A percentile compares a stretch with the other conserved stretches of the same genome.
Evolutionary conservation across 768 basidiomycete genomes (phyloP).

Genomic region (Pisolithus microcarpus): DNA sequence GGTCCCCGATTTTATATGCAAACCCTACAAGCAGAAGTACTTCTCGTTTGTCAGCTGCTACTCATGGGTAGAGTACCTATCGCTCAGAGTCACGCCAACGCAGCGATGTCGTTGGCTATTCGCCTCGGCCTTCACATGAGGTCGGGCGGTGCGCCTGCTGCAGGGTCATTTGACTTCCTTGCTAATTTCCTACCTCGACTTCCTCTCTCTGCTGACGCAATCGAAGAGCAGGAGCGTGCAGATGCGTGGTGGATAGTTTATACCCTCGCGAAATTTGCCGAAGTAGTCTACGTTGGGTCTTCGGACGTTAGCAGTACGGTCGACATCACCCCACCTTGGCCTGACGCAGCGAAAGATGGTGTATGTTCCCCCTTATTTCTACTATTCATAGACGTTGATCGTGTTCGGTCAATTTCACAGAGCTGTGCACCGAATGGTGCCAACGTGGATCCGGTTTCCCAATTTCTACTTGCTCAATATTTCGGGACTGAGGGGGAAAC

Average conservation of each 20-base stretch:
- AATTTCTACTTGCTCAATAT: constrained; percentile 13
- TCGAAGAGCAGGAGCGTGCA: constrained; percentile 33
- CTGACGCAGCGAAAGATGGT: constrained; percentile 13
- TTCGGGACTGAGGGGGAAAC: constrained; percentile 8
- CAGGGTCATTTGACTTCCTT: constrained; percentile 6
- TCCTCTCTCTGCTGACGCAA: constrained; percentile 22
- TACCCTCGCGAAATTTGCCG: constrained; percentile 28
- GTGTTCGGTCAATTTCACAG: no score
- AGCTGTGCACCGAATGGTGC: neutral
- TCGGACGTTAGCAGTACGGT: constrained; percentile 21
- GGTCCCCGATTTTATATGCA: constrained; percentile 39
- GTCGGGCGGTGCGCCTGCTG: neutral
- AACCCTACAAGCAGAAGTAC: constrained; percentile 53
- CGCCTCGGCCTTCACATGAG: constrained; percentile 41
- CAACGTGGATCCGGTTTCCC: constrained; percentile 4
- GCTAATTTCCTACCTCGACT: constrained; percentile 14
- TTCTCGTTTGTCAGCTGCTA: constrained; percentile 63
- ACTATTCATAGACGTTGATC: no score
- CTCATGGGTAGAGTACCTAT: constrained; percentile 51
- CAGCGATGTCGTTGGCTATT: constrained; percentile 40
- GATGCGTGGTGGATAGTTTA: constrained; percentile 35
- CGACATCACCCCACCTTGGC: constrained; percentile 38
- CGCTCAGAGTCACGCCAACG: constrained; percentile 50
- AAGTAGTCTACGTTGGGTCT: constrained; percentile 23
- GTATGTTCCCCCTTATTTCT: neutral